Conservation (phyloP, 106 monocot genomes). For the Allium cepa region DNA sequence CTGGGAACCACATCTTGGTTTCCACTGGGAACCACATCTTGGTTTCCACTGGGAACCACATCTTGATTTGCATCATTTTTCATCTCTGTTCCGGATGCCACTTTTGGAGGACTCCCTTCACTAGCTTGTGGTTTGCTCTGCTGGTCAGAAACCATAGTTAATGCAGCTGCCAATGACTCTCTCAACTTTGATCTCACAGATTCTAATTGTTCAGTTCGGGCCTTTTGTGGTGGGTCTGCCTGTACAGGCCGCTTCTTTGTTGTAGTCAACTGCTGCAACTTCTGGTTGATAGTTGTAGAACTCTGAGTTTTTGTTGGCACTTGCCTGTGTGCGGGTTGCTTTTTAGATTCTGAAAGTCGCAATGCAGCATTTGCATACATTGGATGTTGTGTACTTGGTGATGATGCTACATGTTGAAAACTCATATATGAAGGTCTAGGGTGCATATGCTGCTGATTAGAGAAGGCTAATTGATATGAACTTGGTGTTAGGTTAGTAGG, state of each 20-base stretch:
- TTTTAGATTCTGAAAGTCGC: slow-evolving; percentile 19
- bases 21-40: slow-evolving; percentile 3
- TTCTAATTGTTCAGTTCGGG: slow-evolving; percentile 40
- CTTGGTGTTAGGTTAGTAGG: slow-evolving; percentile 12
- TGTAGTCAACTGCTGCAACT: slow-evolving; percentile 17
- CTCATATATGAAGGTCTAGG: slow-evolving; percentile 13
- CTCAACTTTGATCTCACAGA: slow-evolving; percentile 67
- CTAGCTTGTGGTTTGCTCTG: slow-evolving; percentile 19
- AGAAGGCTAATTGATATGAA: slow-evolving; percentile 22
- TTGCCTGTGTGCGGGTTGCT: slow-evolving; percentile 24
- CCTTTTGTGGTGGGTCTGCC: slow-evolving; percentile 21
- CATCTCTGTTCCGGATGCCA: background rate
- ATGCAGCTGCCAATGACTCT: slow-evolving; percentile 54
- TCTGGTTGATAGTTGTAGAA: slow-evolving; percentile 5
- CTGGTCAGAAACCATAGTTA: slow-evolving; percentile 38
- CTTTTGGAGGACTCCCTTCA: slow-evolving; percentile 15
- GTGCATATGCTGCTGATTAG: slow-evolving; percentile 21
- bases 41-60: background rate
- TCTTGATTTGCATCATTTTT: background rate
- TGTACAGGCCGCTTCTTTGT: slow-evolving; percentile 33
- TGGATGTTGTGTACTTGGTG: slow-evolving; percentile 7
- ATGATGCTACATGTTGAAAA: slow-evolving; percentile 6
- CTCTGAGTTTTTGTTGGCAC: slow-evolving; percentile 30
- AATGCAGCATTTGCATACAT: slow-evolving; percentile 13
- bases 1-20: background rate